These are phyloP conservation scores for Pneumocystis murina DNA, from an alignment of 1,139 yeast genomes.

Conservation along the genomic window DNA sequence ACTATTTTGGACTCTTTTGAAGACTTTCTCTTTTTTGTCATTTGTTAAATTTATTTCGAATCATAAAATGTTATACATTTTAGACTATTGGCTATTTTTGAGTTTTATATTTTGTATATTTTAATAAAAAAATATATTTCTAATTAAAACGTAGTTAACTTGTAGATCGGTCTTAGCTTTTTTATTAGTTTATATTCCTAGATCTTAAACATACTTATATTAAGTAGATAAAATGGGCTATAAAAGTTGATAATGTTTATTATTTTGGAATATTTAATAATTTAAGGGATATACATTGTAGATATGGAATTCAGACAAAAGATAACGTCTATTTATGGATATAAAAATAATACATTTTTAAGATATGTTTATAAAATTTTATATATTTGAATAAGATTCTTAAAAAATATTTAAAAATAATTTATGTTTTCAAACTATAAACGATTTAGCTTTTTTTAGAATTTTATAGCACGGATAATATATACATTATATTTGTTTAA, in stretches of 20 bases:
- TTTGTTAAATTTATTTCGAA: background rate
- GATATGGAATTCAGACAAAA: background rate
- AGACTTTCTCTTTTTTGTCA: background rate
- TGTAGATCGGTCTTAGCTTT: background rate
- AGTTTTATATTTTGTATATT: background rate
- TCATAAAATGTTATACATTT: background rate
- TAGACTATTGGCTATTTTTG: background rate
- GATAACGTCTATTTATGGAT: background rate
- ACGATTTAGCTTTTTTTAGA: too few relatives aligned
- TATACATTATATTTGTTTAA: too few relatives aligned
- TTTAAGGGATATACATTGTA: background rate
- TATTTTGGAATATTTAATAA: background rate
- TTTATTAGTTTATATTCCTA: background rate
- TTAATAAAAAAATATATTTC: background rate
- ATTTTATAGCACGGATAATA: too few relatives aligned
- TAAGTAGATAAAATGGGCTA: background rate
- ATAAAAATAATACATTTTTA: too few relatives aligned
- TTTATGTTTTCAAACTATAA: too few relatives aligned
- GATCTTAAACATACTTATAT: background rate
- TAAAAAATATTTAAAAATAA: too few relatives aligned
- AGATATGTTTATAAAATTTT: background rate
- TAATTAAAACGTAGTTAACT: background rate
- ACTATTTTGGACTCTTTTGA: background rate
- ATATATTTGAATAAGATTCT: background rate
- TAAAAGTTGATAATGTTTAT: too few relatives aligned